Conservation (phyloP, 495 filamentous ascomycete species). For the Talaromyces liani region DNA sequence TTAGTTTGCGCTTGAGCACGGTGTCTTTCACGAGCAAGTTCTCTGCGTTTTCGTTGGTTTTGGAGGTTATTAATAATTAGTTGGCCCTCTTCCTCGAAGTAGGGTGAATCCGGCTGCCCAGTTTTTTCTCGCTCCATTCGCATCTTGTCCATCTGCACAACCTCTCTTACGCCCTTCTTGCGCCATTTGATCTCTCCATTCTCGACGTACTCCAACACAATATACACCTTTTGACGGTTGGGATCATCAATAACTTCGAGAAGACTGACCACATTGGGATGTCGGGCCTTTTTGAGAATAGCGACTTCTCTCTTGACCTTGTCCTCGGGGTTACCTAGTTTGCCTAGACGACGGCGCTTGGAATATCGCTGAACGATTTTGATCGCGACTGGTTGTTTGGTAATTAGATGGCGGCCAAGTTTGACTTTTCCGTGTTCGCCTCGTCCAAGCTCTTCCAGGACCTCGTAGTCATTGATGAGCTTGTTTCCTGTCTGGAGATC, state of each 20-base stretch:
- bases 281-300: slow-evolving; percentile 94
- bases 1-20: slow-evolving; percentile 41
- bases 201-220: slow-evolving; percentile 91
- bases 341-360: slow-evolving; percentile 83
- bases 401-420: slow-evolving; percentile 70
- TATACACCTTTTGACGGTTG: slow-evolving; percentile 92
- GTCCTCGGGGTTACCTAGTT: slow-evolving; percentile 66
- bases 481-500: slow-evolving; percentile 86
- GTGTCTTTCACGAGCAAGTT: slow-evolving; percentile 46
- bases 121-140: slow-evolving; percentile 65
- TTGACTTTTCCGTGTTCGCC: slow-evolving; percentile 98
- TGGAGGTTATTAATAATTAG: slow-evolving; percentile 50
- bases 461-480: slow-evolving; percentile 93
- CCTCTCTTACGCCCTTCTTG: slow-evolving; percentile 69
- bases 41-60: slow-evolving; percentile 48
- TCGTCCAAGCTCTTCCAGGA: slow-evolving; percentile 90
- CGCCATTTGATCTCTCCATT: slow-evolving; percentile 92
- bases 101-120: slow-evolving; percentile 47
- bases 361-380: slow-evolving; percentile 97
- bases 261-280: slow-evolving; percentile 89
- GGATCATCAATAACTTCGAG: slow-evolving; percentile 98
- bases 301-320: slow-evolving; percentile 97
- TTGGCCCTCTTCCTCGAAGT: slow-evolving; percentile 53
- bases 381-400: slow-evolving; percentile 81
- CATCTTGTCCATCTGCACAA: slow-evolving; percentile 72